Evolutionary conservation across 169 alveolate species (phyloP), one percentile per base, ranked within the genome.

Genomic region (Babesia caballi): DNA sequence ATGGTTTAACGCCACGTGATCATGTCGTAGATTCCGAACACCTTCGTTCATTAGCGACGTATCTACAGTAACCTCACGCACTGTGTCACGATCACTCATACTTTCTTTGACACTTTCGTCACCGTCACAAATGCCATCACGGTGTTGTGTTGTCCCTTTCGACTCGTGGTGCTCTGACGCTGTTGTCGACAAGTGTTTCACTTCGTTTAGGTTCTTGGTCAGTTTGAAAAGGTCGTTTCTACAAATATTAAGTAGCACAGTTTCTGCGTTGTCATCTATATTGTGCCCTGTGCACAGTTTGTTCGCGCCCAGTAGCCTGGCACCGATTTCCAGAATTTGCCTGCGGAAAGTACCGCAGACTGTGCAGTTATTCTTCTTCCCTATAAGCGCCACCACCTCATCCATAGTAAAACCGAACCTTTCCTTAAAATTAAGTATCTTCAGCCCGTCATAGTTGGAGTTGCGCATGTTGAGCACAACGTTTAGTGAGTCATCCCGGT

Each of bases 221-320:
- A 97, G 90, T 78, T 98, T 92, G 74, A 93, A 93, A 68, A 90
- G 77, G 71, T 97, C 99, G 17, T 99, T 99, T 80, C 99, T 90
- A 42, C 96, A 85, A 42, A 95, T 82, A 84, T 97, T 97, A 96
- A 97, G 93, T 32, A 96, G 85, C 44, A 96, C 94, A 2, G 99
- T 97, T 86, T 97, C 99, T 7, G 99, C 98, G 36, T 94, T 91
- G 83, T 97, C 99, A 88, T 97, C 99, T 12, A 98, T 97, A 87
- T 96, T 97, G 83, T 97, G 99, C 0, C 99, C 99, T n/a, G 99
- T 97, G 53, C 95, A 93, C 25, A 97, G 89, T 49, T 92, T 94
- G 70, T 95, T 95, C 19, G 97, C 98, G 33, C 90, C 90, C 23
- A 96, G 90, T 47, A 90, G 50, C 66, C 90, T 72, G 36, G 98